phyloP scores from a whole-genome alignment of 768 basidiomycete genomes.

The Hypsizygus marmoreus region DNA sequence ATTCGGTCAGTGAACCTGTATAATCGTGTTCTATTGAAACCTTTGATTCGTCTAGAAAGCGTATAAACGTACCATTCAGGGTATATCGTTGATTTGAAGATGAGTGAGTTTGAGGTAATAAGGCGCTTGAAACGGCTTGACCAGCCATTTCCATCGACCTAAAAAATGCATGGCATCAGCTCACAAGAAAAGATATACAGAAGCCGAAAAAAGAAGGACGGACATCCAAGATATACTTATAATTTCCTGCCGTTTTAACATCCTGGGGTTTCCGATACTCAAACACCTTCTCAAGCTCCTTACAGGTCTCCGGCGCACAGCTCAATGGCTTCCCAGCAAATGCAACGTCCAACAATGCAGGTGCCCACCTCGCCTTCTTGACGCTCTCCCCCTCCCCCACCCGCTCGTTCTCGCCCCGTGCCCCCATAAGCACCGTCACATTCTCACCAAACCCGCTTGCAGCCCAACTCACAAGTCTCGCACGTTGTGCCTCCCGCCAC shows the following conservation, averaged over 20 bases:
- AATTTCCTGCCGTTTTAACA: constrained; percentile 43
- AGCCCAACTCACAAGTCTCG: constrained; percentile 40
- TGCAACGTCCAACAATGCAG: constrained; percentile 57
- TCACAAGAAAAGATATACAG: not conserved
- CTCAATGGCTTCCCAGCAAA: constrained; percentile 43
- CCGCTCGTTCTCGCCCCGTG: constrained; percentile 17
- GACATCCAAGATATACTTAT: constrained; percentile 64
- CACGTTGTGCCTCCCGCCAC: constrained; percentile 51
- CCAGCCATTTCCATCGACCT: constrained; percentile 66
- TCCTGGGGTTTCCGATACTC: constrained; percentile 45
- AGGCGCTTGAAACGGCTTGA: constrained; percentile 64
- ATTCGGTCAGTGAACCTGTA: constrained; percentile 55
- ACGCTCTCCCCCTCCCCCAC: constrained; percentile 35
- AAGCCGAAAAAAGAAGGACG: constrained; percentile 26
- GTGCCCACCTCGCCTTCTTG: constrained; percentile 34
- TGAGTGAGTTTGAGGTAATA: constrained; percentile 56
- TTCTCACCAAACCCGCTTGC: constrained; percentile 27
- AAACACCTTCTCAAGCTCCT: constrained; percentile 43
- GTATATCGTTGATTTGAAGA: constrained; percentile 66
- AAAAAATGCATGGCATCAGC: not conserved
- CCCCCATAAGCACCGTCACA: constrained; percentile 34
- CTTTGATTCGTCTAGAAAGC: too few relatives aligned
- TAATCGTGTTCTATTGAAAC: too few relatives aligned
- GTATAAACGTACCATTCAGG: constrained; percentile 63
- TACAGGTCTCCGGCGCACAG: constrained; percentile 46